Percentiles rank a stretch among this genome's conserved stretches.
Evolutionary conservation across 306 rosid genomes (phyloP).

Genomic region (Acmispon strigosus): DNA sequence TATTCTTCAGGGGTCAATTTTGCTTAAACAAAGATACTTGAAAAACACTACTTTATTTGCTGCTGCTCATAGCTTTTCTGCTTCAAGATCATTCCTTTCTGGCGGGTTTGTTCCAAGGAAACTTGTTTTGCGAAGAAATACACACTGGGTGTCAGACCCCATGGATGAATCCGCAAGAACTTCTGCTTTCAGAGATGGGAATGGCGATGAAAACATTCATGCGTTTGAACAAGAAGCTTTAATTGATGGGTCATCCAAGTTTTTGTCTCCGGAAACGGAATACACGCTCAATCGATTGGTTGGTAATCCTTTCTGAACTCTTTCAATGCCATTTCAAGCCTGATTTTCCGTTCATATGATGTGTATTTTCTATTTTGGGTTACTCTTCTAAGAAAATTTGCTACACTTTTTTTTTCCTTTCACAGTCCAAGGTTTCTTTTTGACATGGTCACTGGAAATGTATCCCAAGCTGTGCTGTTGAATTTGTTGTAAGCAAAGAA

Average conservation of each 20-base stretch:
- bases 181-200: slow-evolving; percentile 28
- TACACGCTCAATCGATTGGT: slow-evolving; percentile 62
- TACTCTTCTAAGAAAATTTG: not conserved
- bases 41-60: slow-evolving; percentile 27
- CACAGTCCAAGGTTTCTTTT: not conserved
- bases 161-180: slow-evolving; percentile 31
- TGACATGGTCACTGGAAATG: not conserved
- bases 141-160: slow-evolving; percentile 16
- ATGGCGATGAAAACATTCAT: slow-evolving; percentile 33
- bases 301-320: slow-evolving; percentile 14
- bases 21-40: slow-evolving; percentile 10
- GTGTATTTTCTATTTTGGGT: no score
- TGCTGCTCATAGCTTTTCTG: not conserved
- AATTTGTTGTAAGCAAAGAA: not conserved
- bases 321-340: not conserved
- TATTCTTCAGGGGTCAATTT: not conserved
- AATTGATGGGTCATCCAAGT: slow-evolving; percentile 28
- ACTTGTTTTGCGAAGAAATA: not conserved
- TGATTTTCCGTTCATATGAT: not conserved
- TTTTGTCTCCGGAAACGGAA: slow-evolving; percentile 31
- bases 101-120: slow-evolving; percentile 21
- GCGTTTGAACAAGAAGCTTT: slow-evolving; percentile 56
- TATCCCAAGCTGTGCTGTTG: not conserved
- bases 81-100: slow-evolving; percentile 24
- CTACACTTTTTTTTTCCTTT: not conserved